phyloP scores from a whole-genome alignment of 805 yeast genomes.

The Lipomyces starkeyi region DNA sequence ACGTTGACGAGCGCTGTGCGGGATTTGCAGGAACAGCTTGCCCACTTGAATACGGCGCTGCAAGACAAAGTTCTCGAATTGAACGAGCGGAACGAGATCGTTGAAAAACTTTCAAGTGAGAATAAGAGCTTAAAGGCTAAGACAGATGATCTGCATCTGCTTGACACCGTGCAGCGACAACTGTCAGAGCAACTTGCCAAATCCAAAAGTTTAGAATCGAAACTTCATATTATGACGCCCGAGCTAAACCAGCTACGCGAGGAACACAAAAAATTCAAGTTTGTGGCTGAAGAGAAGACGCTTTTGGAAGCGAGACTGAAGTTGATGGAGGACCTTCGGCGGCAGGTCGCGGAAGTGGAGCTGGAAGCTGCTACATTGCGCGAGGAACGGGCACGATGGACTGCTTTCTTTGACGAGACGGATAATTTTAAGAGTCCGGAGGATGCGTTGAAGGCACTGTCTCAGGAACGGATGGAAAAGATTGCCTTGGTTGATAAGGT shows the following conservation, averaged over 20 bases:
- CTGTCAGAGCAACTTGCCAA: constrained; percentile 52
- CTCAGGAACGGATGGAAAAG: constrained; percentile 46
- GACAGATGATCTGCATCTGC: constrained; percentile 21
- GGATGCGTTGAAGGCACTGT: constrained; percentile 50
- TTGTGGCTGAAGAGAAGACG: constrained; percentile 62
- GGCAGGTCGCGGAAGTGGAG: constrained; percentile 55
- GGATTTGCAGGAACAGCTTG: constrained; percentile 44
- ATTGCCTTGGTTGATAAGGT: constrained; percentile 43
- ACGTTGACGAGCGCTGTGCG: constrained; percentile 43
- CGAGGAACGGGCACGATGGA: constrained; percentile 57
- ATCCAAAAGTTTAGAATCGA: constrained; percentile 56
- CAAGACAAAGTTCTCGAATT: constrained; percentile 37
- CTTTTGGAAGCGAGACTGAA: constrained; percentile 51
- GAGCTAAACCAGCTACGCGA: constrained; percentile 58
- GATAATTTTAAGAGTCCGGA: constrained; percentile 51
- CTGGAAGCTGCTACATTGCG: constrained; percentile 57
- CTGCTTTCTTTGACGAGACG: constrained; percentile 49
- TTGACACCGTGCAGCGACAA: constrained; percentile 27
- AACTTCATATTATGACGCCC: constrained; percentile 59
- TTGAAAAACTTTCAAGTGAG: constrained; percentile 41
- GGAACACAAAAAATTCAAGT: constrained; percentile 54
- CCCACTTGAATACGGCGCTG: constrained; percentile 25
- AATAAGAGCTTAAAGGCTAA: constrained; percentile 21
- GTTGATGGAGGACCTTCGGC: constrained; percentile 52
- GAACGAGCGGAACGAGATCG: constrained; percentile 46